phyloP scores from a whole-genome alignment of 257 asterid species.

The Nicotiana knightiana region DNA sequence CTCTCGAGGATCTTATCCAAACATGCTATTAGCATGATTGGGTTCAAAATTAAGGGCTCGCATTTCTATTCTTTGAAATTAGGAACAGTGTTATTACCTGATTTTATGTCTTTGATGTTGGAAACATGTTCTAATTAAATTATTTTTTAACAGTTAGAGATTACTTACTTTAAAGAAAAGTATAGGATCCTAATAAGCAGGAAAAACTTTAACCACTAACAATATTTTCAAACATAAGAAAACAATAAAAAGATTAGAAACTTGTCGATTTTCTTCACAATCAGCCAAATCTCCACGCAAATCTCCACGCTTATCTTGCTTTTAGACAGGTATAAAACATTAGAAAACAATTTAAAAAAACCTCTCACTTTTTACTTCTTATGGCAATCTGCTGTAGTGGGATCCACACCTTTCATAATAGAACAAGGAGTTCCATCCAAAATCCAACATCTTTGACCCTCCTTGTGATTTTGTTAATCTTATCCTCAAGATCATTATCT shows the following conservation, averaged over 20 bases:
- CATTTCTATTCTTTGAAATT: background rate
- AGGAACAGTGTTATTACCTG: background rate
- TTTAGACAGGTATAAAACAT: slow-evolving; percentile 6
- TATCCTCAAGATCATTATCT: background rate
- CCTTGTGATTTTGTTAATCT: slow-evolving; percentile 2
- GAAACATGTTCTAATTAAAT: background rate
- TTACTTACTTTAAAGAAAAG: background rate
- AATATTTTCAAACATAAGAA: background rate
- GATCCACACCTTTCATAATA: slow-evolving; percentile 6
- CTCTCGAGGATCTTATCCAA: no score
- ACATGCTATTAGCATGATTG: no score
- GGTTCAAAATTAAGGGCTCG: background rate
- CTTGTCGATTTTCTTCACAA: slow-evolving; percentile 7
- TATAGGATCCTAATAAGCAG: background rate
- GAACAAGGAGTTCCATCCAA: slow-evolving; percentile 8
- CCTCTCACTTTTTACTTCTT: background rate
- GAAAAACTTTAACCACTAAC: background rate
- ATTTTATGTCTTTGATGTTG: background rate
- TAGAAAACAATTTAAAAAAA: background rate
- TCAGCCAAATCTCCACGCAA: slow-evolving; percentile 1
- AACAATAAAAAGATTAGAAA: background rate
- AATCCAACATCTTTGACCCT: background rate
- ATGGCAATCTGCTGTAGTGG: slow-evolving; percentile 6
- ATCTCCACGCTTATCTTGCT: slow-evolving; percentile 9
- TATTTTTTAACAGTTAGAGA: background rate